Evolutionary conservation across 495 filamentous ascomycete genomes (phyloP).

Genomic region (Aspergillus campestris): DNA sequence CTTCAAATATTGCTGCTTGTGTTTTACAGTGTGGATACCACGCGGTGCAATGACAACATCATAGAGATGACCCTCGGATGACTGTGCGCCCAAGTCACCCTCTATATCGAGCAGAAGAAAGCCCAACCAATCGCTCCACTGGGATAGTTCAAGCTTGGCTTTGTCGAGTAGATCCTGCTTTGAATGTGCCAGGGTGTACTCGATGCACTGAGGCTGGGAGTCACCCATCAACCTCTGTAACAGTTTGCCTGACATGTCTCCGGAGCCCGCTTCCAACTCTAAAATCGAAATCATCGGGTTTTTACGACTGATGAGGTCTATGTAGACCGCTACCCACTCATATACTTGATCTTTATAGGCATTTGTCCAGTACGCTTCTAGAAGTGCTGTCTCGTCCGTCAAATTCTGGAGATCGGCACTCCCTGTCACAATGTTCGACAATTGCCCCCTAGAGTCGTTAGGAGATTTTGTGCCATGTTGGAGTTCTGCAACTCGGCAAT

Average conservation of each 20-base stretch:
- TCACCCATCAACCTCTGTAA: constrained; percentile 1
- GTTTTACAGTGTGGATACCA: constrained; percentile 34
- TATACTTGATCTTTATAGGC: constrained; percentile 2
- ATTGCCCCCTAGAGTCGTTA: background rate
- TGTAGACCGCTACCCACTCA: constrained; percentile 4
- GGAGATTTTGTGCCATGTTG: too few relatives aligned
- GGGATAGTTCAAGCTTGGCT: constrained; percentile 17
- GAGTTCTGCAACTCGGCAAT: too few relatives aligned
- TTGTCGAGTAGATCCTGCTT: constrained; percentile 11
- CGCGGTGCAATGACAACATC: constrained; percentile 38
- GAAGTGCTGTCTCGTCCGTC: background rate
- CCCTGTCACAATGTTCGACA: constrained; percentile 3
- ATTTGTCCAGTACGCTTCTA: constrained; percentile 4
- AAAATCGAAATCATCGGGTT: constrained; percentile 24
- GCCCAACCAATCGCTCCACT: constrained; percentile 20
- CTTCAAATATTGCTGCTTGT: constrained; percentile 23
- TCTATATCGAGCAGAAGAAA: constrained; percentile 32
- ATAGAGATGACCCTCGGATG: constrained; percentile 20
- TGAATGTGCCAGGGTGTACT: constrained; percentile 10
- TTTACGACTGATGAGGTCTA: constrained; percentile 18
- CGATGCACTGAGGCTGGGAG: background rate
- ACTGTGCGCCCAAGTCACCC: constrained; percentile 24
- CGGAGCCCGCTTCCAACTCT: constrained; percentile 30
- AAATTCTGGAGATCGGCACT: constrained; percentile 15
- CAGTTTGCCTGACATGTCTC: constrained; percentile 12